phyloP scores from a whole-genome alignment of 495 filamentous ascomycete species.

The Lasiosphaeris hirsuta region DNA sequence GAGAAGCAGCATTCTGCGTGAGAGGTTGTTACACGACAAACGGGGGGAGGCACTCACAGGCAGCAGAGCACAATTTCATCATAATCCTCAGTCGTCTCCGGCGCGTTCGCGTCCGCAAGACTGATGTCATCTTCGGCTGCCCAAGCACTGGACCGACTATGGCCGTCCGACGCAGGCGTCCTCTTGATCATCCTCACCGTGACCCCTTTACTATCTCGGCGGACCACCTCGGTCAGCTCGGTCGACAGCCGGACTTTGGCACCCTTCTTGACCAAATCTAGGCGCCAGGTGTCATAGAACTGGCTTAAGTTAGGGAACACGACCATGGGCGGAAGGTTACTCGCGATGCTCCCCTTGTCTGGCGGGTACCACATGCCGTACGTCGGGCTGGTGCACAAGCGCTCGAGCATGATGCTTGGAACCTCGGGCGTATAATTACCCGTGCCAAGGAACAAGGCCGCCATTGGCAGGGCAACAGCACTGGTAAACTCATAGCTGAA shows the following conservation, averaged over 20 bases:
- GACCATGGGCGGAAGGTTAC: constrained; percentile 74
- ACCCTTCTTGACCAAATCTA: constrained; percentile 57
- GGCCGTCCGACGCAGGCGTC: constrained; percentile 29
- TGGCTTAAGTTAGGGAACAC: constrained; percentile 71
- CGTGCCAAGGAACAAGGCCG: constrained; percentile 76
- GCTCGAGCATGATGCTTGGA: constrained; percentile 68
- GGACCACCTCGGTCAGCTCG: constrained; percentile 55
- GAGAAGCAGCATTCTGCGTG: no score
- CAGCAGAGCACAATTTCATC: constrained; percentile 74
- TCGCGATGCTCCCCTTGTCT: constrained; percentile 55
- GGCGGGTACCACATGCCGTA: constrained; percentile 75
- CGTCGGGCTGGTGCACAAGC: constrained; percentile 69
- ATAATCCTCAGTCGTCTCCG: constrained; percentile 44
- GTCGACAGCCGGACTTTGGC: constrained; percentile 64
- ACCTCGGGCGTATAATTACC: constrained; percentile 79
- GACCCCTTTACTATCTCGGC: constrained; percentile 57
- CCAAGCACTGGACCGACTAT: constrained; percentile 36
- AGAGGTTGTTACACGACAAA: background rate
- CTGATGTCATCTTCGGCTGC: constrained; percentile 10
- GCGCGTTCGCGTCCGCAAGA: constrained; percentile 24
- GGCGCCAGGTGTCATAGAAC: constrained; percentile 69
- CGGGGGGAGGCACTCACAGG: constrained; percentile 27
- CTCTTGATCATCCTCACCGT: constrained; percentile 38
- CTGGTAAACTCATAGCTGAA: constrained; percentile 74
- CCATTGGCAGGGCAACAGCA: constrained; percentile 65